Conservation (phyloP, 1,139 yeast species). For the Hyphopichia wangnamkhiaoensis region DNA sequence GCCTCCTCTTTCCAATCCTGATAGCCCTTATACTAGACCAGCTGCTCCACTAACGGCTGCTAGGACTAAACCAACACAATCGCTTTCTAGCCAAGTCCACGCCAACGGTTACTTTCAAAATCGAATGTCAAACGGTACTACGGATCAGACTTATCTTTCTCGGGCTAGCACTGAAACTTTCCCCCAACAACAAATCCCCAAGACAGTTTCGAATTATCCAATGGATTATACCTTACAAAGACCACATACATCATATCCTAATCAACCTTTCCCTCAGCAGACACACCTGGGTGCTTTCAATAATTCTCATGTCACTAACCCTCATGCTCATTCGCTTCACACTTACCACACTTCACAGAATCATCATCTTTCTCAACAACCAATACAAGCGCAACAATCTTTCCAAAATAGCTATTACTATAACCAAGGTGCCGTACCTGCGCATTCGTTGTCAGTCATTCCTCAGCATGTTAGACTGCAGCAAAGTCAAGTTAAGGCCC, state of each 20-base stretch:
- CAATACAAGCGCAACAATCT: constrained; percentile 3
- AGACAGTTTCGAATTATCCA: too few relatives aligned
- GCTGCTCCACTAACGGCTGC: not conserved
- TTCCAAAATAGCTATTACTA: constrained; percentile 11
- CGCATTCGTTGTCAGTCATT: constrained; percentile 5
- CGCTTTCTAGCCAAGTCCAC: constrained; percentile 9
- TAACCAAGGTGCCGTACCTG: not conserved
- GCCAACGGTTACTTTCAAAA: constrained; percentile 7
- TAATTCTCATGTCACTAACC: too few relatives aligned
- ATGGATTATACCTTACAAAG: too few relatives aligned
- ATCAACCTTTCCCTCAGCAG: too few relatives aligned
- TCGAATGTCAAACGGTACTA: too few relatives aligned
- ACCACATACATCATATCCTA: too few relatives aligned
- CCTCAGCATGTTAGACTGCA: constrained; percentile 9
- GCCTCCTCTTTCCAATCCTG: not conserved
- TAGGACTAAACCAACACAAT: constrained; percentile 8
- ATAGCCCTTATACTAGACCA: not conserved
- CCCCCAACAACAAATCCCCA: not conserved
- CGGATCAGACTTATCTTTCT: not conserved
- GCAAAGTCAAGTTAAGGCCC: constrained; percentile 17
- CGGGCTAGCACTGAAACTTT: not conserved
- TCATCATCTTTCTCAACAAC: not conserved
- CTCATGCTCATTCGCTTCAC: not conserved
- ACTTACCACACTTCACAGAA: not conserved
- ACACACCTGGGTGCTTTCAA: too few relatives aligned